Percentiles rank a stretch among this genome's conserved stretches.
Conservation (phyloP, 1,139 yeast species). For the Magnusiomyces magnusii region DNA sequence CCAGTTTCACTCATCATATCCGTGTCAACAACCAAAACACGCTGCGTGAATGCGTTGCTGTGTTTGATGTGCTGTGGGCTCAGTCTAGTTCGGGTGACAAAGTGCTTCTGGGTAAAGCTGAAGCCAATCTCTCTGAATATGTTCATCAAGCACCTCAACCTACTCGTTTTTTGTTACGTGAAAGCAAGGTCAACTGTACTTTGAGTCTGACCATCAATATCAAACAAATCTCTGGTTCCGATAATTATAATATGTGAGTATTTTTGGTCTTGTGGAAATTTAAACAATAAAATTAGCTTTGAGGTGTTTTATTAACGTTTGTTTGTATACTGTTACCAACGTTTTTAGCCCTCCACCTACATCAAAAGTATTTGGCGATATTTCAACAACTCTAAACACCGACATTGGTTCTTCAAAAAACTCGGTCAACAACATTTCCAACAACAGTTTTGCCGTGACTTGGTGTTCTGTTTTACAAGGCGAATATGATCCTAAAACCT, state of each 20-base stretch:
- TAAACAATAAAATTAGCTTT: background rate
- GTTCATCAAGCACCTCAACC: conserved; percentile 47
- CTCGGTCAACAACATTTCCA: background rate
- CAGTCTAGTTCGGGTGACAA: conserved; percentile 26
- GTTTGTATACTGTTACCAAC: no score
- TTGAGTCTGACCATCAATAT: conserved; percentile 45
- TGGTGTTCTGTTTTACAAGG: conserved; percentile 13
- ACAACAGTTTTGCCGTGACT: background rate
- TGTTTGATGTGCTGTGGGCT: conserved; percentile 36
- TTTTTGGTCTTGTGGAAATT: conserved; percentile 3
- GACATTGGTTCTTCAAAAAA: background rate
- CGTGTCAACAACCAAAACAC: conserved; percentile 10
- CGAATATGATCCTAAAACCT: conserved; percentile 54
- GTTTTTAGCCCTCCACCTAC: background rate
- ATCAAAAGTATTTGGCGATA: conserved; percentile 16
- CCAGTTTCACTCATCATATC: conserved; percentile 16
- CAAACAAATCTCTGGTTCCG: conserved; percentile 41
- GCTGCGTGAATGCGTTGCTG: conserved; percentile 25
- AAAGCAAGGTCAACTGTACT: conserved; percentile 77
- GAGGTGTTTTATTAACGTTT: background rate
- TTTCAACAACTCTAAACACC: conserved; percentile 1
- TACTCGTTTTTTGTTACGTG: conserved; percentile 59
- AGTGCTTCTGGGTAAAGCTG: conserved; percentile 55
- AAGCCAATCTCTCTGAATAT: conserved; percentile 66
- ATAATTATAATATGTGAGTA: conserved; percentile 28